Base-by-base conservation (phyloP, 2,329 filamentous ascomycete genomes). In the Mycosphaerelloides madeirae region DNA sequence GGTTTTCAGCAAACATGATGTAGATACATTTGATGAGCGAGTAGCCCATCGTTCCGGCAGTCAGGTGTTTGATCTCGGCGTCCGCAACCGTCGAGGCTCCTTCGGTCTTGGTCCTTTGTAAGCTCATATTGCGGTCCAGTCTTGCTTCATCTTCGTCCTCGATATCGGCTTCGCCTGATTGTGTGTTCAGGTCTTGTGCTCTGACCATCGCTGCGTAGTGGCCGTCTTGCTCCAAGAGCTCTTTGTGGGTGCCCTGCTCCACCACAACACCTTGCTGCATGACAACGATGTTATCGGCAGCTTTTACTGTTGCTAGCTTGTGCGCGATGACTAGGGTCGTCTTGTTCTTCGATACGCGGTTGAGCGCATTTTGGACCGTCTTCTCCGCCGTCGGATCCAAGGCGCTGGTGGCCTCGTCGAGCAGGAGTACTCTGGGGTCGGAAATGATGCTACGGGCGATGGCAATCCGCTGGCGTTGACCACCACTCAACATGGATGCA, bases 231-330 rank as follows among this genome's bases (percentile, higher is more conserved):
- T 58, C 58, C 25, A 74, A 52, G 3, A 75, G 55, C 11, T 66
- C 56, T 5, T 56, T 46, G 48, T 73, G 71, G 3, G 57, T 67
- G 1, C 72, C 72, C 57, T 71, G 64, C 50, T 75, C 72, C 5
- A 71, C 53, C 9, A 74, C 59, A 12, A 52, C 53, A 3, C 72
- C 72, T 18, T 66, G 57, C n/a, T 60, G 52, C 57, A 74, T 67
- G 12, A 75, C 71, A 3, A 65, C 64, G 18, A 74, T 73, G 34
- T 68, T 69, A 53, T 73, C 67, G 3, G 70, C 70, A n/a, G 53
- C 56, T 38, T 59, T 64, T 13, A 73, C 63, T 0, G 71, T 74
- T 0, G 70, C 63, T 6, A 74, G 59, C 36, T 67, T 66, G 50
- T 74, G 71, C 0, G 71, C 70, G 43, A 73, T 72, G 2, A 67